Conservation (phyloP, 2,329 filamentous ascomycete genomes). For the Atkinsonella hypoxylon region DNA sequence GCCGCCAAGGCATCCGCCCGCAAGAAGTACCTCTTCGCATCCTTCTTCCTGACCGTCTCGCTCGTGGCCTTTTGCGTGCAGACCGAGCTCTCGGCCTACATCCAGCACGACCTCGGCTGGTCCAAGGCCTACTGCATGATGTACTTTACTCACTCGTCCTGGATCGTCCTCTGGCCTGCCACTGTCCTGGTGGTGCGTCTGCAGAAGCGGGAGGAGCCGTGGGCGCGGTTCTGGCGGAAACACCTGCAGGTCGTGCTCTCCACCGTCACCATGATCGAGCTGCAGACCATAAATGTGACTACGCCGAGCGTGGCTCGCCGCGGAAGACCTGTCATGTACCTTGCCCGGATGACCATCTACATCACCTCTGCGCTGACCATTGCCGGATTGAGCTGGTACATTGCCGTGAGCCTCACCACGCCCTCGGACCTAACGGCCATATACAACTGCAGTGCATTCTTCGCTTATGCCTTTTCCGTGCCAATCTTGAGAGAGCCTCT, state of each 20-base stretch:
- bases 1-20: conserved; percentile 38
- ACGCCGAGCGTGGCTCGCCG: conserved; percentile 24
- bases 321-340: conserved; percentile 47
- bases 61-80: conserved; percentile 84
- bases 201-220: conserved; percentile 67
- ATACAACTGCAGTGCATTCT: conserved; percentile 98
- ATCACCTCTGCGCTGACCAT: conserved; percentile 80
- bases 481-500: conserved; percentile 78
- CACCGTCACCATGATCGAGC: conserved; percentile 71
- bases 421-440: conserved; percentile 92
- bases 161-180: conserved; percentile 77
- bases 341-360: conserved; percentile 66
- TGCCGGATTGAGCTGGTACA: conserved; percentile 88
- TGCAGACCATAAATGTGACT: conserved; percentile 58
- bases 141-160: conserved; percentile 92
- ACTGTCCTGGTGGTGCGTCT: conserved; percentile 72
- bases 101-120: conserved; percentile 86
- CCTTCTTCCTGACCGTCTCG: conserved; percentile 70
- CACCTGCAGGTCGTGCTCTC: conserved; percentile 39
- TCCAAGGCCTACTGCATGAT: conserved; percentile 99
- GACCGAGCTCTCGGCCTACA: conserved; percentile 90
- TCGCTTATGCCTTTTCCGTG: conserved; percentile 94
- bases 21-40: conserved; percentile 79
- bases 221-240: conserved; percentile 71
- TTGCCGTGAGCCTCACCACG: conserved; percentile 87